A percentile compares a stretch with the other conserved stretches of the same genome.
phyloP scores from a whole-genome alignment of 116 monocot species.

The Phalaenopsis hybrid region DNA sequence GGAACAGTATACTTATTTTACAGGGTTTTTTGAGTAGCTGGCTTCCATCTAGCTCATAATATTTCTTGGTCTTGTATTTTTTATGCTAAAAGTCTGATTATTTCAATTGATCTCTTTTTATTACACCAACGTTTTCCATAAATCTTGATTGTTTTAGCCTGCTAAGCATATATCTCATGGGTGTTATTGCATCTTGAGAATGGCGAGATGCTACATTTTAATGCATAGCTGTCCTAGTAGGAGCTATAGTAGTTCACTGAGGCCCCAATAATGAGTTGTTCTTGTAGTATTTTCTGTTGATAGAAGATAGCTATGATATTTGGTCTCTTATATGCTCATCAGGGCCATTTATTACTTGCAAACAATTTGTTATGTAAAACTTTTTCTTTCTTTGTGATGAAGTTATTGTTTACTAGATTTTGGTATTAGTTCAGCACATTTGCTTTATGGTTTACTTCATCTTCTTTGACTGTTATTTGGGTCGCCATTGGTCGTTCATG shows the following conservation, averaged over 20 bases:
- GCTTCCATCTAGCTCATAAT: not conserved
- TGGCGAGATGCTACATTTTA: not conserved
- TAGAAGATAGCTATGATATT: not conserved
- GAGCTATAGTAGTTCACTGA: not conserved
- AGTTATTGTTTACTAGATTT: not conserved
- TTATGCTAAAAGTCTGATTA: not conserved
- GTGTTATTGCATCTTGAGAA: not conserved
- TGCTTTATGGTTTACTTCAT: not conserved
- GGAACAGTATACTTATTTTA: not conserved
- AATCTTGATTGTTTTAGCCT: constrained; percentile 3
- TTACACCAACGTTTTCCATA: not conserved
- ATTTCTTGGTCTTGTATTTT: not conserved
- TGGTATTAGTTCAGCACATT: not conserved
- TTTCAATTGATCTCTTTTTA: not conserved
- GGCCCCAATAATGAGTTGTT: not conserved
- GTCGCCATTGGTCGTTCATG: not conserved
- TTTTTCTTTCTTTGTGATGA: not conserved
- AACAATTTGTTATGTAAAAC: not conserved
- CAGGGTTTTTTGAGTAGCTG: not conserved
- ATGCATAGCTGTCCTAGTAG: not conserved
- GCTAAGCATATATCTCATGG: not conserved
- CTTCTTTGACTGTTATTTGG: not conserved
- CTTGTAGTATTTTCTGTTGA: not conserved
- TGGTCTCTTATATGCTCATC: not conserved
- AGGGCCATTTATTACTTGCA: not conserved